phyloP scores from a whole-genome alignment of 306 rosid genomes.

The Cicer judaicum region DNA sequence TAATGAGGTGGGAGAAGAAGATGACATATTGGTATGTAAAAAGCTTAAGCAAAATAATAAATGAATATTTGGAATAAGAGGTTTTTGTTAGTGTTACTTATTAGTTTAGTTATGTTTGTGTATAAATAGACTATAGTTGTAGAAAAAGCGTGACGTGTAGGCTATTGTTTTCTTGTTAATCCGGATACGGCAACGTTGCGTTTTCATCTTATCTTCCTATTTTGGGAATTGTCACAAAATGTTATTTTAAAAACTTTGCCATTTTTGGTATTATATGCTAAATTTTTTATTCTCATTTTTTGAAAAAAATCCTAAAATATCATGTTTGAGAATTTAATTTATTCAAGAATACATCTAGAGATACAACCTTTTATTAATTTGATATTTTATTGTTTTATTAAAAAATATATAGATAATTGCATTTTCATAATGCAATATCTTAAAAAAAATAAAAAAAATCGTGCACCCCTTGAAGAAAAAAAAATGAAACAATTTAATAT shows the following conservation, averaged over 20 bases:
- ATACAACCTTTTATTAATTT: no score
- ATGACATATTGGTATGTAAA: background rate
- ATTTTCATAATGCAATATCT: no score
- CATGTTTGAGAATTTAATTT: no score
- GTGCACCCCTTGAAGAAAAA: no score
- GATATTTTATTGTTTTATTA: no score
- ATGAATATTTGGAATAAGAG: background rate
- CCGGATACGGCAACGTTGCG: background rate
- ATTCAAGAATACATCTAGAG: no score
- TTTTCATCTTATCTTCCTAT: background rate
- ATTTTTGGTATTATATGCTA: background rate
- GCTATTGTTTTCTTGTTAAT: background rate
- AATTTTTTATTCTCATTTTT: no score
- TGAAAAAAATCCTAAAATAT: no score
- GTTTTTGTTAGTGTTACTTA: background rate
- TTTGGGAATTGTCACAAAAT: background rate
- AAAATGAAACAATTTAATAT: no score
- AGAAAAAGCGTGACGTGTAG: background rate
- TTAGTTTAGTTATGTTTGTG: background rate
- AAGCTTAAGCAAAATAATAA: background rate
- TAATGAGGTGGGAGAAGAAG: background rate
- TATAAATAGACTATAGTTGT: background rate
- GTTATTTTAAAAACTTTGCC: background rate
- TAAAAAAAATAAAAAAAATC: no score
- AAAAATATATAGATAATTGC: no score